Percentiles rank a stretch among this genome's conserved stretches.
Conservation (phyloP, 306 rosid species). For the apple (Malus domestica) region DNA sequence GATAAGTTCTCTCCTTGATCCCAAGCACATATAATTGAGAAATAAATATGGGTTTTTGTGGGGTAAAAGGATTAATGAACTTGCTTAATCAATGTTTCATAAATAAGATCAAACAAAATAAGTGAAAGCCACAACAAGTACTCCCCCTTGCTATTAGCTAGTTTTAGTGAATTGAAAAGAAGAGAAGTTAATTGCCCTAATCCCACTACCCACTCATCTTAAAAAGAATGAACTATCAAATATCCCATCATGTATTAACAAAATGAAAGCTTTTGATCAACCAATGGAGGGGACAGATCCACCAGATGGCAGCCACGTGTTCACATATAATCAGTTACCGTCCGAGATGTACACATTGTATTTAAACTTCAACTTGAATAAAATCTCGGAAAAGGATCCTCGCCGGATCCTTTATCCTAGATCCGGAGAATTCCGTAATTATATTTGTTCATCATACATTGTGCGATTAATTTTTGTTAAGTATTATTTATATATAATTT, state of each 20-base stretch:
- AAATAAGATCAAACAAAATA: not conserved
- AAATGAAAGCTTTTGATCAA: not conserved
- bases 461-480: too few relatives aligned
- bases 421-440: rapidly evolving
- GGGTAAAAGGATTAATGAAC: not conserved
- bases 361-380: not conserved
- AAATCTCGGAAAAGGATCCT: not conserved
- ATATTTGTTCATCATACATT: too few relatives aligned
- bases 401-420: too few relatives aligned
- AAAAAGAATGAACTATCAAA: not conserved
- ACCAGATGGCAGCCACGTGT: not conserved
- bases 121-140: not conserved
- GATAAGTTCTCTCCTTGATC: not conserved
- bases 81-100: not conserved
- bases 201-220: not conserved
- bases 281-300: not conserved
- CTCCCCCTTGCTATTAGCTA: not conserved
- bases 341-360: not conserved
- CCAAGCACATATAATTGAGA: not conserved
- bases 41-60: not conserved
- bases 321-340: not conserved
- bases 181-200: not conserved
- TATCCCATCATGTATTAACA: not conserved
- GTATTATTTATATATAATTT: too few relatives aligned
- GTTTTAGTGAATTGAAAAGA: not conserved